Evolutionary conservation across 2,329 filamentous ascomycete genomes (phyloP).

Genomic region (Penicillium aurantiogriseum): DNA sequence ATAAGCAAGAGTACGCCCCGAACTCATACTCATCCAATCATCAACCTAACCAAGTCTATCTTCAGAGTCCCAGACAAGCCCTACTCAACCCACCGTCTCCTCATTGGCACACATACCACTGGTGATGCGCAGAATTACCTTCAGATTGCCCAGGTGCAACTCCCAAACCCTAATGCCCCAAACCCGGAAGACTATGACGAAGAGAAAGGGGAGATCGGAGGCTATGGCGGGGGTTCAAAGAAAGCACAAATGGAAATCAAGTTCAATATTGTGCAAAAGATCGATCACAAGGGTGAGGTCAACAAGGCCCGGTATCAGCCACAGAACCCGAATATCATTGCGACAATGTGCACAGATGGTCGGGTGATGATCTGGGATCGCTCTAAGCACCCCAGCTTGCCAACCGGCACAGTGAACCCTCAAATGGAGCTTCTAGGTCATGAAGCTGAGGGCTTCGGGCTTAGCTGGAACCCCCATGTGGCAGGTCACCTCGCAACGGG

Average conservation of each 20-base stretch:
- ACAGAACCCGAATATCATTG: slow-evolving; percentile 94
- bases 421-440: slow-evolving; percentile 86
- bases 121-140: slow-evolving; percentile 83
- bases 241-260: slow-evolving; percentile 71
- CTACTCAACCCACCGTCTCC: slow-evolving; percentile 79
- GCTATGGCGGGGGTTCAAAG: slow-evolving; percentile 71
- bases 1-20: slow-evolving; percentile 69
- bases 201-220: slow-evolving; percentile 87
- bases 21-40: neutral
- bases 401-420: slow-evolving; percentile 71
- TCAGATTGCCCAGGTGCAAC: slow-evolving; percentile 89
- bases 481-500: slow-evolving; percentile 83
- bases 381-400: slow-evolving; percentile 82
- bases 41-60: slow-evolving; percentile 1
- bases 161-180: slow-evolving; percentile 72
- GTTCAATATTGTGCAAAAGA: slow-evolving; percentile 91
- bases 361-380: slow-evolving; percentile 92
- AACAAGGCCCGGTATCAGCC: slow-evolving; percentile 99
- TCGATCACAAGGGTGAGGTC: slow-evolving; percentile 93
- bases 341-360: slow-evolving; percentile 84
- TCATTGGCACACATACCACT: slow-evolving; percentile 93
- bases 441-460: slow-evolving; percentile 81
- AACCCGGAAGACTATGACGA: slow-evolving; percentile 87
- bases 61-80: slow-evolving; percentile 74
- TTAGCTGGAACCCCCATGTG: slow-evolving; percentile 86